Conservation (phyloP, 2,329 filamentous ascomycete genomes). For the Elsinoe arachidis region DNA sequence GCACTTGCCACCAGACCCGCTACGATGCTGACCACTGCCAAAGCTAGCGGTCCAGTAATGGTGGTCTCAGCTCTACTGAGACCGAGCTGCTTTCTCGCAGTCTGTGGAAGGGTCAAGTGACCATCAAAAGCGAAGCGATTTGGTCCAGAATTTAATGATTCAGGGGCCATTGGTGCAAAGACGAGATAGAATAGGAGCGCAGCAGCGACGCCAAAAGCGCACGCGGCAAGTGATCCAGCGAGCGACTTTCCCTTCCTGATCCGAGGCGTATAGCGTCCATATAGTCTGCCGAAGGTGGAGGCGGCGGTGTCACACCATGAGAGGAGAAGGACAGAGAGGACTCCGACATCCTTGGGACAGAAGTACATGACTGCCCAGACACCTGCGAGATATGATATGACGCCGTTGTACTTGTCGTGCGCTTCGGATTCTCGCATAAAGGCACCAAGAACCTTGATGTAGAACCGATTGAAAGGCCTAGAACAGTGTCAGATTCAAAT, state of each 20-base stretch:
- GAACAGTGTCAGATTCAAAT: not conserved
- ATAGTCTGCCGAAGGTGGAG: conserved; percentile 84
- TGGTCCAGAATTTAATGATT: conserved; percentile 29
- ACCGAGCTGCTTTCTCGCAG: conserved; percentile 52
- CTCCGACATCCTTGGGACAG: conserved; percentile 87
- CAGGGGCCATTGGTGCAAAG: conserved; percentile 52
- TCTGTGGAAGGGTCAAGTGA: conserved; percentile 58
- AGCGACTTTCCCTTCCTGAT: conserved; percentile 84
- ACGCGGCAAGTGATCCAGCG: conserved; percentile 79
- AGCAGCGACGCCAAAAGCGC: conserved; percentile 70
- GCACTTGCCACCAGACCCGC: conserved; percentile 82
- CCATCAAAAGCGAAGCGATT: conserved; percentile 77
- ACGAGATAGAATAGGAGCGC: conserved; percentile 84
- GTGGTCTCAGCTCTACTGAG: conserved; percentile 50
- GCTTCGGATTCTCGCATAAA: conserved; percentile 97
- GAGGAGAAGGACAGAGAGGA: conserved; percentile 80
- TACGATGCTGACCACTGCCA: conserved; percentile 73
- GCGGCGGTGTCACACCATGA: conserved; percentile 98
- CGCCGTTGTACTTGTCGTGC: conserved; percentile 77
- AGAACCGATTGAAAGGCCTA: conserved; percentile 67
- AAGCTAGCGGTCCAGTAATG: conserved; percentile 61
- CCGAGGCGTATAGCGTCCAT: conserved; percentile 78
- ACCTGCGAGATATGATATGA: conserved; percentile 92
- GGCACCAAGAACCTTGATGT: conserved; percentile 75
- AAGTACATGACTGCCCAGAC: conserved; percentile 77